Percentiles rank a stretch among this genome's conserved stretches.
Evolutionary conservation across 306 rosid species (phyloP).

Genomic region (Echinosophora koreensis): DNA sequence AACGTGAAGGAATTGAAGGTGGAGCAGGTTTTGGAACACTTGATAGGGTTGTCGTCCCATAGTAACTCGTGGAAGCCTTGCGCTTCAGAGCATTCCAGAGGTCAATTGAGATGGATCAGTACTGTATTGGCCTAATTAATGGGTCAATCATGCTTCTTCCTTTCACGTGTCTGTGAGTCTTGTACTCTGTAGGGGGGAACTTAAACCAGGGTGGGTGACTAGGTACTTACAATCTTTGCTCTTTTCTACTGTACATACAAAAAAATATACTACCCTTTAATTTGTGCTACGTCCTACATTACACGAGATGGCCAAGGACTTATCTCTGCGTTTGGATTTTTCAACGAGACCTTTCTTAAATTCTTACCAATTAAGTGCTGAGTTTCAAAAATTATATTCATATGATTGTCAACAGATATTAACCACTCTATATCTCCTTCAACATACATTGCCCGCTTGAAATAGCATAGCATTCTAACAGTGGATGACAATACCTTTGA

Average conservation of each 20-base stretch:
- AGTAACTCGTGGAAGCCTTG: constrained; percentile 74
- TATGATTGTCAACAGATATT: no score
- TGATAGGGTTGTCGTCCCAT: constrained; percentile 51
- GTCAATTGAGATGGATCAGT: background rate
- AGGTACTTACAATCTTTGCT: background rate
- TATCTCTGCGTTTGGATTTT: no score
- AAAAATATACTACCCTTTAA: background rate
- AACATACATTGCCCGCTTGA: background rate
- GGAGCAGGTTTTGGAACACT: constrained; percentile 63
- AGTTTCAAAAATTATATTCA: no score
- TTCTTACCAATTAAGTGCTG: no score
- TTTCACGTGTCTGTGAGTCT: background rate
- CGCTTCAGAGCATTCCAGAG: constrained; percentile 81
- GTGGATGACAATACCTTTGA: background rate
- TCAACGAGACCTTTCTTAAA: no score
- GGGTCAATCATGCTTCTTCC: constrained; percentile 8
- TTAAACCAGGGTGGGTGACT: background rate
- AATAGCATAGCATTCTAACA: background rate
- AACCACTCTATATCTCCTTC: background rate
- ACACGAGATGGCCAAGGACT: no score
- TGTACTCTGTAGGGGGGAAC: background rate
- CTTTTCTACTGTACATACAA: background rate
- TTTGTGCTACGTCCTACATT: no score
- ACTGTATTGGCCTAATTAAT: no score
- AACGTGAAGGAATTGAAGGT: constrained; percentile 62